These are phyloP conservation scores for Chaetomium fimeti DNA, from an alignment of 495 filamentous ascomycete genomes.

Conservation along the genomic window DNA sequence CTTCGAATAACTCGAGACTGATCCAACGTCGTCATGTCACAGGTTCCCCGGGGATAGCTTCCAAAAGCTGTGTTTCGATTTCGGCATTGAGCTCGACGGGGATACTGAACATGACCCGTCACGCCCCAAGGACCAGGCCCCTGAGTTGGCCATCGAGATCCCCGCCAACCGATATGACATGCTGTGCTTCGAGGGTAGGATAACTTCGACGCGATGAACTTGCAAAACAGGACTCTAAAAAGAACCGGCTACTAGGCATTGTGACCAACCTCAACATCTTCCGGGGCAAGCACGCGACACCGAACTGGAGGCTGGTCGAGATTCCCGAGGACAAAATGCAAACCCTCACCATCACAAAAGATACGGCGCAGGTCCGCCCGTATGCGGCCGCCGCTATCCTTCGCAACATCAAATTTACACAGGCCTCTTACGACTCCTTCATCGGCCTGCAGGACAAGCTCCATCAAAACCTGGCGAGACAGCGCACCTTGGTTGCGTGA, in stretches of 20 bases:
- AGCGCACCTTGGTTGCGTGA: slow-evolving; percentile 80
- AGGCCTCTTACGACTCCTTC: slow-evolving; percentile 92
- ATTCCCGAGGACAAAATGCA: slow-evolving; percentile 72
- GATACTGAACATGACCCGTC: slow-evolving; percentile 69
- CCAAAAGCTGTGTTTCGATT: slow-evolving; percentile 97
- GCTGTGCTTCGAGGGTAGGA: slow-evolving; percentile 84
- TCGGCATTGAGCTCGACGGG: slow-evolving; percentile 96
- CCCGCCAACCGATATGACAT: slow-evolving; percentile 98
- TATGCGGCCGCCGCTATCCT: slow-evolving; percentile 85
- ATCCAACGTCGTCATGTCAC: slow-evolving; percentile 10
- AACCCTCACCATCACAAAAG: slow-evolving; percentile 72
- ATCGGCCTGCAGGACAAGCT: slow-evolving; percentile 97
- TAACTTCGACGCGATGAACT: background rate
- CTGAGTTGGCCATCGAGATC: slow-evolving; percentile 97
- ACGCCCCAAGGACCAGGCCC: slow-evolving; percentile 76
- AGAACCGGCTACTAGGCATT: slow-evolving; percentile 52
- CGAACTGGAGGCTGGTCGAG: slow-evolving; percentile 71
- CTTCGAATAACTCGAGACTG: slow-evolving; percentile 2
- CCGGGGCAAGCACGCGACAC: slow-evolving; percentile 66
- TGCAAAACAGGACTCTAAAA: background rate
- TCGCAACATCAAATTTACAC: slow-evolving; percentile 84
- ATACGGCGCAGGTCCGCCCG: slow-evolving; percentile 78
- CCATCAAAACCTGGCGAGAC: slow-evolving; percentile 90
- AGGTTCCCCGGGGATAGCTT: slow-evolving; percentile 92
- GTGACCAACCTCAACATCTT: slow-evolving; percentile 95